Conservation (phyloP, 2,329 filamentous ascomycete species). For the Aureobasidium vineae region DNA sequence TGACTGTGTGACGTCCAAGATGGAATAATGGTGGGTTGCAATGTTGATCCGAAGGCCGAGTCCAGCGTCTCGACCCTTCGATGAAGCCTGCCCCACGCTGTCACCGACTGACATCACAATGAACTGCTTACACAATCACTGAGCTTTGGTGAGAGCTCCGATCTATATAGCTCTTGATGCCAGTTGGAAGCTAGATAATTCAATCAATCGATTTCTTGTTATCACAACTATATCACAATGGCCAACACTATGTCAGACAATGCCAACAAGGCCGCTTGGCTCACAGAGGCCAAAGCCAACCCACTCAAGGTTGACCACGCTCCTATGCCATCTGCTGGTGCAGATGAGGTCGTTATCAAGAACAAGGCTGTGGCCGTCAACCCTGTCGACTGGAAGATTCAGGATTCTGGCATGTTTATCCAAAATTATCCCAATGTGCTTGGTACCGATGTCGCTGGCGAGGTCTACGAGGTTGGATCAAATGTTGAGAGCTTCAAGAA, state of each 20-base stretch:
- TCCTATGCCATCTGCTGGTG: conserved; percentile 36
- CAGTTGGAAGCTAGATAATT: background rate
- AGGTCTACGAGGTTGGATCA: conserved; percentile 41
- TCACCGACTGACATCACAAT: conserved; percentile 10
- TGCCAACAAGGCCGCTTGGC: conserved; percentile 30
- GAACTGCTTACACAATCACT: conserved; percentile 4
- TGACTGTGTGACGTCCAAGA: background rate
- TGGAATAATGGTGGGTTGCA: background rate
- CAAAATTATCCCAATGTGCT: conserved; percentile 31
- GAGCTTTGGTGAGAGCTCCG: background rate
- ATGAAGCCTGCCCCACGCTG: conserved; percentile 1
- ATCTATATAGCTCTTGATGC: background rate
- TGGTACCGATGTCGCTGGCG: conserved; percentile 40
- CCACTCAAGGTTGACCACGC: conserved; percentile 34
- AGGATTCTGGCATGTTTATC: conserved; percentile 38
- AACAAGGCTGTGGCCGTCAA: conserved; percentile 42
- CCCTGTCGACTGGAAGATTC: conserved; percentile 43
- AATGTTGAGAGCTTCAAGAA: conserved; percentile 49
- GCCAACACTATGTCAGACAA: conserved; percentile 21
- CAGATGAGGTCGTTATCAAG: conserved; percentile 39
- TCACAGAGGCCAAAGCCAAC: conserved; percentile 22
- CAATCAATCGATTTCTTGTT: background rate
- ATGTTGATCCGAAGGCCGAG: background rate
- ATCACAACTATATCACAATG: conserved; percentile 16
- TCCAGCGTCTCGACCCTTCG: conserved; percentile 1